phyloP scores from a whole-genome alignment of 306 rosid species.

The Acacia crassicarpa region DNA sequence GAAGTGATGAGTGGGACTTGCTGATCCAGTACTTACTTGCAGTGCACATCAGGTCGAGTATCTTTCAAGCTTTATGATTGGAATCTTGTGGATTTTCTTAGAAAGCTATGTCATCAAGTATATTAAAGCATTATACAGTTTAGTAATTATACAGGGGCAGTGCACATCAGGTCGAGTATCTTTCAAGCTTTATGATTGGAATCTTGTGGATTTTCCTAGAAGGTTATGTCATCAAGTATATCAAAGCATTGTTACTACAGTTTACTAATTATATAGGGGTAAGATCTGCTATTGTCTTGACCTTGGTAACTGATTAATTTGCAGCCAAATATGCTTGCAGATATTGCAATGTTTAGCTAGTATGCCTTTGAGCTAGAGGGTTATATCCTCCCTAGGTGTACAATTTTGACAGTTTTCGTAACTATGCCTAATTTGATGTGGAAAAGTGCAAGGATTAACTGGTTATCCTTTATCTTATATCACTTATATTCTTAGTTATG shows the following conservation, averaged over 20 bases:
- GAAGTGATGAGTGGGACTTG: conserved; percentile 2
- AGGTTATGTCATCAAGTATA: too few relatives aligned
- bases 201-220: too few relatives aligned
- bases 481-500: background rate
- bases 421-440: conserved; percentile 92
- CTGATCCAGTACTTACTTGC: conserved; percentile 53
- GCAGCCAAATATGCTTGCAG: conserved; percentile 47
- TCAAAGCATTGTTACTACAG: too few relatives aligned
- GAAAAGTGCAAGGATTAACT: conserved; percentile 63
- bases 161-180: conserved; percentile 61
- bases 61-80: conserved; percentile 99
- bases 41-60: conserved; percentile 98
- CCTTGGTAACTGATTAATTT: conserved; percentile 45
- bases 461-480: conserved; percentile 22
- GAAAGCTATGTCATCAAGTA: conserved; percentile 99
- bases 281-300: conserved; percentile 13
- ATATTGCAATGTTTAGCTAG: conserved; percentile 92
- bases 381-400: conserved; percentile 96
- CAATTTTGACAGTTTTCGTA: conserved; percentile 75
- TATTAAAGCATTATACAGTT: conserved; percentile 72
- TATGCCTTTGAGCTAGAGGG: conserved; percentile 99
- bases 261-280: background rate
- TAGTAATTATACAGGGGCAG: conserved; percentile 52
- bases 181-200: too few relatives aligned
- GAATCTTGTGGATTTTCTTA: conserved; percentile 98